Evolutionary conservation across 2,329 filamentous ascomycete genomes (phyloP).

Genomic region (Arthroderma uncinatum): DNA sequence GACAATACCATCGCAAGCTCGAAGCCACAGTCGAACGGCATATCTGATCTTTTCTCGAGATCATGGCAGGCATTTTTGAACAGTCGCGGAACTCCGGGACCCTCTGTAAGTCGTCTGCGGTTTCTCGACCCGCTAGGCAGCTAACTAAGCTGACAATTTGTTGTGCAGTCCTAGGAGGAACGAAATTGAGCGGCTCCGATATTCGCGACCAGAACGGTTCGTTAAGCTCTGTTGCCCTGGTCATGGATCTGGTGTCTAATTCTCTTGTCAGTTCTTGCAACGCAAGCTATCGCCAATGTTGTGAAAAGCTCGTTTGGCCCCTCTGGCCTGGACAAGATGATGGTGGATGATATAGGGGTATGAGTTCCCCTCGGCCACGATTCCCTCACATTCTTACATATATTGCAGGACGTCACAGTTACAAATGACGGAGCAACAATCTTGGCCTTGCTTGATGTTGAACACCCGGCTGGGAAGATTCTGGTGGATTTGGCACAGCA

Average conservation of each 20-base stretch:
- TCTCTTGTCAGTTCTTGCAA: constrained; percentile 62
- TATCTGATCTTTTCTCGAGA: constrained; percentile 14
- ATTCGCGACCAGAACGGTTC: constrained; percentile 93
- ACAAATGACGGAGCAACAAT: constrained; percentile 99
- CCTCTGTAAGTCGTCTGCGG: constrained; percentile 50
- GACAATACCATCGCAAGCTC: neutral
- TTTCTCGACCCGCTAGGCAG: constrained; percentile 7
- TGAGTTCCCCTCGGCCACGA: constrained; percentile 21
- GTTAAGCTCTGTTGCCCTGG: constrained; percentile 20
- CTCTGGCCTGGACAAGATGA: constrained; percentile 98
- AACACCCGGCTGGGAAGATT: constrained; percentile 97
- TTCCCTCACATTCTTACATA: constrained; percentile 18
- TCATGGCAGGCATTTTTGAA: constrained; percentile 93
- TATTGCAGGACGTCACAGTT: constrained; percentile 76
- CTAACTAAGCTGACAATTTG: constrained; percentile 20
- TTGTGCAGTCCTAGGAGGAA: constrained; percentile 69
- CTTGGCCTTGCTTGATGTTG: constrained; percentile 85
- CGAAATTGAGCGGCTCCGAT: constrained; percentile 94
- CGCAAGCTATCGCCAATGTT: constrained; percentile 94
- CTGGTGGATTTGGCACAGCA: constrained; percentile 94
- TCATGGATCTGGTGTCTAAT: neutral
- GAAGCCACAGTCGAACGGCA: neutral
- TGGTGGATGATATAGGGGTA: constrained; percentile 98
- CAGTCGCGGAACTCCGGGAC: constrained; percentile 85
- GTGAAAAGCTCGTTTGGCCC: constrained; percentile 98